Conservation (phyloP, 306 rosid species). For the Abrus pulchellus region DNA sequence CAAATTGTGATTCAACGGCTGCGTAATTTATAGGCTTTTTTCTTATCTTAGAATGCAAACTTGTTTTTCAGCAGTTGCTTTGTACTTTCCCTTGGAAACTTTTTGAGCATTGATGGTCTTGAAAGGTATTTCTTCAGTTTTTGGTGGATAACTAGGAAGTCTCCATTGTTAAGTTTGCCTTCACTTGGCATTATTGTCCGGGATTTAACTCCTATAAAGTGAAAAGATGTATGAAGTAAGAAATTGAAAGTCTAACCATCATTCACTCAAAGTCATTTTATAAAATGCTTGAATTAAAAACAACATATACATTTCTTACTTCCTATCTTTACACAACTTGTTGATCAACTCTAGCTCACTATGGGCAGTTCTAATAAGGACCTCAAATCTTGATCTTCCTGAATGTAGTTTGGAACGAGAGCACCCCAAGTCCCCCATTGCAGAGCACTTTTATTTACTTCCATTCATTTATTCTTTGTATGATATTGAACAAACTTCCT, state of each 20-base stretch:
- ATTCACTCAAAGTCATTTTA: too few species aligned
- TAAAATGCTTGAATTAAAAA: too few species aligned
- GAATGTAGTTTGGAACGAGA: neutral
- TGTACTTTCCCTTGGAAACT: neutral
- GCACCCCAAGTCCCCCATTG: neutral
- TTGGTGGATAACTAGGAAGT: neutral
- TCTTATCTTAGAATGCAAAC: neutral
- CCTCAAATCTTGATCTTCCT: too few species aligned
- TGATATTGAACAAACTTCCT: neutral
- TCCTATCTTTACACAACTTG: too few species aligned
- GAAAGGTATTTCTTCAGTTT: neutral
- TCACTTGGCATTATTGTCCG: neutral
- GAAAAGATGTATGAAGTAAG: too few species aligned
- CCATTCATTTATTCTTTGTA: neutral
- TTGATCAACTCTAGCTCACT: too few species aligned
- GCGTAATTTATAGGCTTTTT: neutral
- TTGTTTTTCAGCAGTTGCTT: constrained; percentile 1
- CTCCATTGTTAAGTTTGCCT: neutral
- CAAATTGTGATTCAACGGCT: constrained; percentile 28
- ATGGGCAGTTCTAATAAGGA: too few species aligned
- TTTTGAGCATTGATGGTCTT: neutral
- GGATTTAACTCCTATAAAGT: too few species aligned
- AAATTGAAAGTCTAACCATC: too few species aligned
- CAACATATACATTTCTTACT: too few species aligned
- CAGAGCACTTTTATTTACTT: neutral